phyloP scores from a whole-genome alignment of 176 grass and related monocot genomes.

The Hordeum marinum region DNA sequence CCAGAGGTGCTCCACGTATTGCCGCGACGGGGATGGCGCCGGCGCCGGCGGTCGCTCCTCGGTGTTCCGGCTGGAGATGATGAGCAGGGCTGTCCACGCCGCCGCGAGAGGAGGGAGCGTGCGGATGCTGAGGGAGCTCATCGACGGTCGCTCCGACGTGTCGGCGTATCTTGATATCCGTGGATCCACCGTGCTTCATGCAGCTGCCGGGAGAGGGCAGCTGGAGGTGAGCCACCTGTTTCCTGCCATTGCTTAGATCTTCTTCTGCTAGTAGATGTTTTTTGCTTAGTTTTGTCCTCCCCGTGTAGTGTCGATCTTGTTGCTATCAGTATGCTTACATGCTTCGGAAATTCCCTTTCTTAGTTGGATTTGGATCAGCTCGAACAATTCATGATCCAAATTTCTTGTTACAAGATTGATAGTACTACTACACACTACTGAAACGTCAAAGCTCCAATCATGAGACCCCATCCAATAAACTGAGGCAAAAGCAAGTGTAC shows the following conservation, averaged over 20 bases:
- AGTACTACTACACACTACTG: neutral
- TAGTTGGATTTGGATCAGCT: conserved; percentile 10
- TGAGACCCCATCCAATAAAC: neutral
- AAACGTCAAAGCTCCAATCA: neutral
- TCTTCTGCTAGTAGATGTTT: neutral
- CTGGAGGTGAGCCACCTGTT: conserved; percentile 53
- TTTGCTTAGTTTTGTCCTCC: neutral
- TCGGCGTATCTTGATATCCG: conserved; percentile 62
- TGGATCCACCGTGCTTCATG: conserved; percentile 82
- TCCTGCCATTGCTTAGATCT: conserved; percentile 3
- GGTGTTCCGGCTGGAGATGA: conserved; percentile 68
- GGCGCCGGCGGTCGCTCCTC: conserved; percentile 15
- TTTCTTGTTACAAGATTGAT: neutral
- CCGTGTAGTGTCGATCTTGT: neutral
- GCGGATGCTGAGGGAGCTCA: conserved; percentile 65
- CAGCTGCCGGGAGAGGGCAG: conserved; percentile 76
- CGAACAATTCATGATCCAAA: neutral
- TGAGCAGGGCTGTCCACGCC: conserved; percentile 73
- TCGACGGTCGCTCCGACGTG: conserved; percentile 42
- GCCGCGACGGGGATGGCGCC: conserved; percentile 16
- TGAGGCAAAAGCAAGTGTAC: neutral
- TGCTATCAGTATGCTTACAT: neutral
- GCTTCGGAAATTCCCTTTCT: neutral
- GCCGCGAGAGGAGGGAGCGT: conserved; percentile 78
- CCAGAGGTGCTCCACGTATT: conserved; percentile 45